Evolutionary conservation across 2,329 filamentous ascomycete genomes (phyloP).

Genomic region (Parastagonospora nodorum): DNA sequence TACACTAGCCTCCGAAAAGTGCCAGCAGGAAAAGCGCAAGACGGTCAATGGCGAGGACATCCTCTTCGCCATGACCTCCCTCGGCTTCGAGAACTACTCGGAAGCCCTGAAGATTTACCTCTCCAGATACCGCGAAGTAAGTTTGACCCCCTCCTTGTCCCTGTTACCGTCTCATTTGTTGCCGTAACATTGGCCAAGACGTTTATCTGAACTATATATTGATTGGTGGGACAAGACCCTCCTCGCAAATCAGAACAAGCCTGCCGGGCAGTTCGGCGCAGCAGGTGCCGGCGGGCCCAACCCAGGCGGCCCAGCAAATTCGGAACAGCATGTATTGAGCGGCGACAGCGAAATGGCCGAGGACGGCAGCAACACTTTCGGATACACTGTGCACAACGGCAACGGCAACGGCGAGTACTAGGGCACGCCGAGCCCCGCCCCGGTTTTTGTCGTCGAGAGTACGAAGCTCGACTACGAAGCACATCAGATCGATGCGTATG

Average conservation of each 20-base stretch:
- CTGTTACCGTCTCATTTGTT: slow-evolving; percentile 42
- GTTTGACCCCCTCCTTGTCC: slow-evolving; percentile 47
- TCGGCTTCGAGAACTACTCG: slow-evolving; percentile 98
- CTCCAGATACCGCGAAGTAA: slow-evolving; percentile 95
- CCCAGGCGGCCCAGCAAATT: slow-evolving; percentile 43
- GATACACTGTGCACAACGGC: slow-evolving; percentile 49
- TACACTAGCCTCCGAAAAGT: slow-evolving; percentile 88
- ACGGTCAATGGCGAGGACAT: slow-evolving; percentile 99
- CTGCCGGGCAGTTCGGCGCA: slow-evolving; percentile 47
- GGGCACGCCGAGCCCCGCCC: slow-evolving; percentile 25
- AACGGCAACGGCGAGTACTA: slow-evolving; percentile 48
- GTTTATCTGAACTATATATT: slow-evolving; percentile 57
- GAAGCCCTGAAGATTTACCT: slow-evolving; percentile 98
- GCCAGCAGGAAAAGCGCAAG: slow-evolving; percentile 98
- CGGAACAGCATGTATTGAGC: slow-evolving; percentile 50
- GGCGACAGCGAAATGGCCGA: slow-evolving; percentile 52
- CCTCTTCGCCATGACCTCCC: slow-evolving; percentile 96
- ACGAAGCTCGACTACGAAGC: neutral
- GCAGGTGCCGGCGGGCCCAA: slow-evolving; percentile 41
- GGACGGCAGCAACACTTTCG: slow-evolving; percentile 48
- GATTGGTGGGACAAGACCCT: slow-evolving; percentile 71
- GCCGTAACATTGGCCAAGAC: slow-evolving; percentile 47
- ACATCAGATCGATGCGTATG: slow-evolving; percentile 1
- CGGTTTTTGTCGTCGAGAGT: slow-evolving; percentile 10
- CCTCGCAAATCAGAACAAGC: slow-evolving; percentile 70